Evolutionary conservation across 768 basidiomycete species (phyloP), one percentile per base, ranked within the genome.

Genomic region (Rhizopogon sp.): DNA sequence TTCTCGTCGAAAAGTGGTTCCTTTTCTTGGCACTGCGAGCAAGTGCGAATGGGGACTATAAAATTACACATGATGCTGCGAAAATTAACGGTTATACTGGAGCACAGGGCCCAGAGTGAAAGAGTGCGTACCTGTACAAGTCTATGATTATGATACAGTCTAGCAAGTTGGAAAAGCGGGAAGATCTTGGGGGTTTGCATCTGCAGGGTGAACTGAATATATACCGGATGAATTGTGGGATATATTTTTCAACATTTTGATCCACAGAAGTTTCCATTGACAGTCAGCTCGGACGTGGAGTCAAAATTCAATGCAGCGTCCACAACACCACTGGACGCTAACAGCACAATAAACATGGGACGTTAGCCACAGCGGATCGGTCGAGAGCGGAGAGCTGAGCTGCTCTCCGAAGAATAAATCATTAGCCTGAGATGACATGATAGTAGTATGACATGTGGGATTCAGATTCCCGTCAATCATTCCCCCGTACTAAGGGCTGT

Each of bases 41-140:
- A 69, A 16, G 62, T 70, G 42, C 67, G 68, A 50, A 69, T 57
- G 13, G 68, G 64, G 20, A 69, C 58, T 44, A 69, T 60, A 6
- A 62, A 55, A 55, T 68, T 70, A 40, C 67, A 69, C 67, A 69
- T 69, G 11, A 53, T 58, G 57, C n/a, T 39, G 17, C 20, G 13
- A 49, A 37, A 5, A 9, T 25, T 5, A 20, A 37, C 8, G 8
- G 47, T 16, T 16, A 37, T 14, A 37, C 13, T 22, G 0, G 35
- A 20, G 9, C 20, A 49, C 47, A 11, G 9, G 11, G 9, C 8
- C 1, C 20, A 10, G 20, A 16, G 20, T 14, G 3, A 10, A 16
- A 22, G 6, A 37, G 14, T 22, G 5, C 47, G 9, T 9, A 49
- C 47, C 8, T 22, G 25, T 49, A 16, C 14, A 9, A 25, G 20